A percentile compares a stretch with the other conserved stretches of the same genome.
phyloP scores from a whole-genome alignment of 2,329 filamentous ascomycete genomes.

The Cercospora zeae-maydis region DNA sequence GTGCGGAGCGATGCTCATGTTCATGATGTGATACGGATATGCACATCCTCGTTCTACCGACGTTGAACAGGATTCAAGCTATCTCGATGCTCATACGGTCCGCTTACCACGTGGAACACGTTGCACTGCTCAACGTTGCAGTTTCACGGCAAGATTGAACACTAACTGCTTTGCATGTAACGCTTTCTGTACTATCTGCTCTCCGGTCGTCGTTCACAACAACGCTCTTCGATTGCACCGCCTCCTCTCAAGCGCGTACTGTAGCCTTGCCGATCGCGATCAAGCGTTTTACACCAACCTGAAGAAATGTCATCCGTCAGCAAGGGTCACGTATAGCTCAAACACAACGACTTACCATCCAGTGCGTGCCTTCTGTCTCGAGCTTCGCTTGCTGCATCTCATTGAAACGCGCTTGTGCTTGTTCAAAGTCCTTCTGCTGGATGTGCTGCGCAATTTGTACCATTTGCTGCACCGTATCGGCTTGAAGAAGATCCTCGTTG shows the following conservation, averaged over 20 bases:
- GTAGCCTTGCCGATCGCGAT: slow-evolving; percentile 41
- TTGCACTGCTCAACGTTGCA: not conserved
- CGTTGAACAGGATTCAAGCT: not conserved
- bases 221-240: not conserved
- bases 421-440: slow-evolving; percentile 44
- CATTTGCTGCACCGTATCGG: slow-evolving; percentile 69
- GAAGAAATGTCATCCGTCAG: not conserved
- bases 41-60: not conserved
- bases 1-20: not conserved
- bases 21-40: not conserved
- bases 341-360: slow-evolving; percentile 45
- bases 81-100: not conserved
- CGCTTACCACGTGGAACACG: not conserved
- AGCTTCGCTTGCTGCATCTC: slow-evolving; percentile 48
- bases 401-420: slow-evolving; percentile 43
- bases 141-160: not conserved
- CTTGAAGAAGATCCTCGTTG: slow-evolving; percentile 84
- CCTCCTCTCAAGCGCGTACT: not conserved
- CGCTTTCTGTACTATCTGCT: not conserved
- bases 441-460: slow-evolving; percentile 51
- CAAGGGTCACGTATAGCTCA: not conserved
- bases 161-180: not conserved
- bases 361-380: slow-evolving; percentile 47
- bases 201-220: not conserved
- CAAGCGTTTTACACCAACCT: slow-evolving; percentile 41